A percentile compares a stretch with the other conserved stretches of the same genome.
These are phyloP conservation scores for Musa beccarii DNA, from an alignment of 176 grass and related monocot species.

Conservation along the genomic window DNA sequence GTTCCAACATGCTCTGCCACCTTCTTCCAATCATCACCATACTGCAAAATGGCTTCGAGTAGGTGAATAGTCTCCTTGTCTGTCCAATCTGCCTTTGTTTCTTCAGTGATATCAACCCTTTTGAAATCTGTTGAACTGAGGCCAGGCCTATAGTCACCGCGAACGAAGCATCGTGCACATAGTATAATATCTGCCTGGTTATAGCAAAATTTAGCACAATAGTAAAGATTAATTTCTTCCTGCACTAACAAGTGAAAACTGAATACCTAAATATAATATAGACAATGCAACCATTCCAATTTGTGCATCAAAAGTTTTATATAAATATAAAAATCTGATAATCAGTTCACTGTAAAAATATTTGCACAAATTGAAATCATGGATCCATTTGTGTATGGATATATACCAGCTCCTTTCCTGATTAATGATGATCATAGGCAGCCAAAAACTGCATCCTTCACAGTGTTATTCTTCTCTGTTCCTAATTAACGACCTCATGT, in stretches of 20 bases:
- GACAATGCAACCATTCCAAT: neutral
- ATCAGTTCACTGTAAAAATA: neutral
- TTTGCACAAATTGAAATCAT: neutral
- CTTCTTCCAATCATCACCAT: conserved; percentile 92
- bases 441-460: too few species aligned
- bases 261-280: neutral
- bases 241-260: conserved; percentile 14
- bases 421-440: too few species aligned
- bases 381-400: too few species aligned
- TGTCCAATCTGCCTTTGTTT: conserved; percentile 80
- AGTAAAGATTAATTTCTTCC: neutral
- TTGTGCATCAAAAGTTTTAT: neutral
- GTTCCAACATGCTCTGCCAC: conserved; percentile 83
- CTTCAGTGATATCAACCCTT: conserved; percentile 72
- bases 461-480: too few species aligned
- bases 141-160: conserved; percentile 78
- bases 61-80: conserved; percentile 98
- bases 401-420: too few species aligned
- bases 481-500: too few species aligned
- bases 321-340: neutral
- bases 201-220: conserved; percentile 21
- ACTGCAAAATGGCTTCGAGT: conserved; percentile 86
- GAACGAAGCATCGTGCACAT: conserved; percentile 74
- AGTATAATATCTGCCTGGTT: conserved; percentile 77
- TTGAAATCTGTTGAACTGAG: conserved; percentile 76